Percentiles rank a stretch among this genome's conserved stretches.
Evolutionary conservation across 306 rosid genomes (phyloP).

Genomic region (Lathyrus sativus): DNA sequence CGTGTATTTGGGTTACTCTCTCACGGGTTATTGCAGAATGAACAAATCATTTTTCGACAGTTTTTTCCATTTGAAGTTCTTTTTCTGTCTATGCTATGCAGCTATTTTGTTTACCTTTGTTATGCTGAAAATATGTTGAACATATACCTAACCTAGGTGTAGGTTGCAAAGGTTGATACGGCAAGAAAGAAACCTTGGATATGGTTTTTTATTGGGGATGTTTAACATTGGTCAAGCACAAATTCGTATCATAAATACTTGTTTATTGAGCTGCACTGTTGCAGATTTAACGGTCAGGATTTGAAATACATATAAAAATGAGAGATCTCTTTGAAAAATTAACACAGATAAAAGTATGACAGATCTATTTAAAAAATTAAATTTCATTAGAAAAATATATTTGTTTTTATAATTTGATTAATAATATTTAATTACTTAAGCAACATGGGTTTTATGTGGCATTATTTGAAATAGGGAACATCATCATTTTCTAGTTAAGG

Average conservation of each 20-base stretch:
- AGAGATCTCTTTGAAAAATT: too few relatives aligned
- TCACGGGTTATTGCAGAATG: slow-evolving; percentile 41
- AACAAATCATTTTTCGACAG: slow-evolving; percentile 35
- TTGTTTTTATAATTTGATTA: too few relatives aligned
- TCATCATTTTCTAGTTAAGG: too few relatives aligned
- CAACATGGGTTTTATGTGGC: too few relatives aligned
- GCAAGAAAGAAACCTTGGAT: background rate
- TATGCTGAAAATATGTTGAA: background rate
- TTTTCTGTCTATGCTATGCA: background rate
- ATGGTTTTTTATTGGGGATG: background rate
- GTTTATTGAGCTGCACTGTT: background rate
- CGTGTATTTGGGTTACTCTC: slow-evolving; percentile 39
- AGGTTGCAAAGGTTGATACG: background rate
- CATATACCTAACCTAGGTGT: background rate
- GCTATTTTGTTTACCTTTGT: background rate
- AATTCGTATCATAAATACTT: background rate
- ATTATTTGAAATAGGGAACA: too few relatives aligned
- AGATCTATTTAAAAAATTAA: too few relatives aligned
- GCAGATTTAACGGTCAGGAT: background rate
- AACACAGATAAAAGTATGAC: too few relatives aligned
- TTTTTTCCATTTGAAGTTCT: background rate
- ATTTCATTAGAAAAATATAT: too few relatives aligned
- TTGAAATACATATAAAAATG: too few relatives aligned
- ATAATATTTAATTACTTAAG: too few relatives aligned
- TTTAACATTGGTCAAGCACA: background rate